These are phyloP conservation scores for Alnus rubra DNA, from an alignment of 306 rosid genomes.

Conservation along the genomic window DNA sequence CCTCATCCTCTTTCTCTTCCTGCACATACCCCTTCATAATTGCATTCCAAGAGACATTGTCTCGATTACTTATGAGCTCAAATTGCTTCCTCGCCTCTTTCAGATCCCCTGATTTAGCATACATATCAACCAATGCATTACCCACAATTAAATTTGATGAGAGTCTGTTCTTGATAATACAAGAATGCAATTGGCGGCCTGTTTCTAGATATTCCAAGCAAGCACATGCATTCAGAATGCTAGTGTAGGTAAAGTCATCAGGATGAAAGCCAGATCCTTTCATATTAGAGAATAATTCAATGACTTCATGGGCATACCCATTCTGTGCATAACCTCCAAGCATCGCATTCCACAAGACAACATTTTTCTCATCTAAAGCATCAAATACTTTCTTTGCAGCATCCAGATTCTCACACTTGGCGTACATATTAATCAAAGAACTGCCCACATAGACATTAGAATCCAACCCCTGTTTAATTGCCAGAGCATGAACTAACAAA, in stretches of 20 bases:
- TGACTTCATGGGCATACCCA: slow-evolving; percentile 48
- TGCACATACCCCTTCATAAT: slow-evolving; percentile 82
- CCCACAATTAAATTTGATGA: slow-evolving; percentile 55
- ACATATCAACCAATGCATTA: slow-evolving; percentile 84
- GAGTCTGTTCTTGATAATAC: slow-evolving; percentile 58
- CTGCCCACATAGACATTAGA: slow-evolving; percentile 81
- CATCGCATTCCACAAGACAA: slow-evolving; percentile 81
- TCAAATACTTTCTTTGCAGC: slow-evolving; percentile 58
- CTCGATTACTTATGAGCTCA: slow-evolving; percentile 59
- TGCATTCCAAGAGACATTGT: slow-evolving; percentile 80
- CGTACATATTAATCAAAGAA: slow-evolving; percentile 85
- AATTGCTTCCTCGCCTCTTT: slow-evolving; percentile 70
- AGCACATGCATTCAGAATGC: slow-evolving; percentile 74
- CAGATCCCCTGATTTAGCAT: slow-evolving; percentile 71
- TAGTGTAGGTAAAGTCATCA: slow-evolving; percentile 82
- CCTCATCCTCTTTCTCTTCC: slow-evolving; percentile 53
- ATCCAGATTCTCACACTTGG: slow-evolving; percentile 54
- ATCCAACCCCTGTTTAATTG: slow-evolving; percentile 66
- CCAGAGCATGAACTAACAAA: slow-evolving; percentile 63
- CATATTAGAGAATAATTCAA: slow-evolving; percentile 59
- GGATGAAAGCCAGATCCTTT: slow-evolving; percentile 40
- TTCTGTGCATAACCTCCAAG: slow-evolving; percentile 69
- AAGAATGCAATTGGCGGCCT: slow-evolving; percentile 65
- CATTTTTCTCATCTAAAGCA: slow-evolving; percentile 48
- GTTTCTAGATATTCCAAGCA: slow-evolving; percentile 45